Evolutionary conservation across 2,329 filamentous ascomycete genomes (phyloP).

Genomic region (Sarocladium brachiariae): DNA sequence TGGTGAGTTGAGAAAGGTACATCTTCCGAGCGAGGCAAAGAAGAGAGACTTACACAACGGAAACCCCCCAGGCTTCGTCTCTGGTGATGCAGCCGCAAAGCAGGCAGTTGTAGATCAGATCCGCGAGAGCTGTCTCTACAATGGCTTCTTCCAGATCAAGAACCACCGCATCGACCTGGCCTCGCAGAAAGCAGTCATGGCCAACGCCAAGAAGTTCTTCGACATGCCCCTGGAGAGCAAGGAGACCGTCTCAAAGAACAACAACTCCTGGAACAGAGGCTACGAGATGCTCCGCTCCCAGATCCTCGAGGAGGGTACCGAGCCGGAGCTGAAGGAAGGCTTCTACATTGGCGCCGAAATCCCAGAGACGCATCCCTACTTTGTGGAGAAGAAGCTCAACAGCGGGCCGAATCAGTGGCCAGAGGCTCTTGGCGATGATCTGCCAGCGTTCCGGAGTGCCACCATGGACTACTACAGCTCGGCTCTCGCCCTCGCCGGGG

Average conservation of each 20-base stretch:
- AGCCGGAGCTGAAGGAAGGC: constrained; percentile 40
- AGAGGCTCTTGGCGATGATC: constrained; percentile 21
- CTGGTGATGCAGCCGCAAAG: constrained; percentile 17
- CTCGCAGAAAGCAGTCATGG: constrained; percentile 33
- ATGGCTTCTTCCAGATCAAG: constrained; percentile 48
- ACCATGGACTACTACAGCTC: constrained; percentile 33
- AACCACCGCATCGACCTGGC: constrained; percentile 36
- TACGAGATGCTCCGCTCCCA: constrained; percentile 43
- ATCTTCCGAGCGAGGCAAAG: no score
- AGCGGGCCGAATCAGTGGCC: constrained; percentile 39
- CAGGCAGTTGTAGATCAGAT: constrained; percentile 27
- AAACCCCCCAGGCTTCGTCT: constrained; percentile 15
- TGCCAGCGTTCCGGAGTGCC: constrained; percentile 28
- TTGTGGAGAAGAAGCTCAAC: constrained; percentile 33
- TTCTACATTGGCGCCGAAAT: constrained; percentile 32
- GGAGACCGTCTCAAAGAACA: constrained; percentile 29
- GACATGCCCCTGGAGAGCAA: constrained; percentile 38
- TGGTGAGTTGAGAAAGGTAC: constrained; percentile 14
- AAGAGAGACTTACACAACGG: background rate
- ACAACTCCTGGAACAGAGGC: constrained; percentile 37
- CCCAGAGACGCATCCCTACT: constrained; percentile 30
- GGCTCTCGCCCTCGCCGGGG: constrained; percentile 31
- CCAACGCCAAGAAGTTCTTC: constrained; percentile 39
- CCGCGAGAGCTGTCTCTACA: constrained; percentile 32
- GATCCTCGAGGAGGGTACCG: constrained; percentile 34